These are phyloP conservation scores for Penicillium sp. DNA, from an alignment of 2,329 filamentous ascomycete species.

Conservation along the genomic window DNA sequence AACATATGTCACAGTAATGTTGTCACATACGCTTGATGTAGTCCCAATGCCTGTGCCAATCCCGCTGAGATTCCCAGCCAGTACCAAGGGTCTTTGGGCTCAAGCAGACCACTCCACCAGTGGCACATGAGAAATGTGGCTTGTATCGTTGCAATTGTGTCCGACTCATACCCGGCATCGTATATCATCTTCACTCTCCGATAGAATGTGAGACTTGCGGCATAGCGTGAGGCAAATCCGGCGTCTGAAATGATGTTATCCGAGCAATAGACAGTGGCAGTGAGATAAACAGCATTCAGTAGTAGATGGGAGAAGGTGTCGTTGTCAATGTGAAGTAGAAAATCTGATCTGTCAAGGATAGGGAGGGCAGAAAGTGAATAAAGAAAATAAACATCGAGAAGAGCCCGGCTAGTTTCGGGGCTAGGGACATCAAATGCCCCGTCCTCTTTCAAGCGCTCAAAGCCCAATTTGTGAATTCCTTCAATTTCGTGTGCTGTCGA, in stretches of 20 bases:
- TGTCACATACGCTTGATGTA: conserved; percentile 26
- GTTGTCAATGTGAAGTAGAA: conserved; percentile 14
- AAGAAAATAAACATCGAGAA: conserved; percentile 26
- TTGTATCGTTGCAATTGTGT: conserved; percentile 24
- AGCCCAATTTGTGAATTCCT: not conserved
- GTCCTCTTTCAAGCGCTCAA: conserved; percentile 5
- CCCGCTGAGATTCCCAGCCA: conserved; percentile 28
- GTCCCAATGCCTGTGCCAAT: conserved; percentile 27
- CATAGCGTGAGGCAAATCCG: conserved; percentile 24
- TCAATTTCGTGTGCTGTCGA: conserved; percentile 15
- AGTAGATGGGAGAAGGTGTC: conserved; percentile 21
- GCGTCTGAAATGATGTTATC: conserved; percentile 19
- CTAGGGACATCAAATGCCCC: conserved; percentile 23
- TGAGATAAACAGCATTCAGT: conserved; percentile 25
- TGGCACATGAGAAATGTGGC: conserved; percentile 27
- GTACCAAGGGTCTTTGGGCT: conserved; percentile 31
- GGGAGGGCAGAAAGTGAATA: conserved; percentile 19
- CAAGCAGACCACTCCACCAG: conserved; percentile 29
- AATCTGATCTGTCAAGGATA: conserved; percentile 22
- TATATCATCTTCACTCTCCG: conserved; percentile 28
- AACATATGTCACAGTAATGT: not conserved
- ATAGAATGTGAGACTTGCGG: conserved; percentile 27
- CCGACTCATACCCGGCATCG: conserved; percentile 29
- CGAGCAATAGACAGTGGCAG: conserved; percentile 21
- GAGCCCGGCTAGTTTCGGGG: conserved; percentile 13